Evolutionary conservation across 352 stramenopile species (phyloP), one percentile per base, ranked within the genome.

Genomic region (Pythium rhizo-oryzae): DNA sequence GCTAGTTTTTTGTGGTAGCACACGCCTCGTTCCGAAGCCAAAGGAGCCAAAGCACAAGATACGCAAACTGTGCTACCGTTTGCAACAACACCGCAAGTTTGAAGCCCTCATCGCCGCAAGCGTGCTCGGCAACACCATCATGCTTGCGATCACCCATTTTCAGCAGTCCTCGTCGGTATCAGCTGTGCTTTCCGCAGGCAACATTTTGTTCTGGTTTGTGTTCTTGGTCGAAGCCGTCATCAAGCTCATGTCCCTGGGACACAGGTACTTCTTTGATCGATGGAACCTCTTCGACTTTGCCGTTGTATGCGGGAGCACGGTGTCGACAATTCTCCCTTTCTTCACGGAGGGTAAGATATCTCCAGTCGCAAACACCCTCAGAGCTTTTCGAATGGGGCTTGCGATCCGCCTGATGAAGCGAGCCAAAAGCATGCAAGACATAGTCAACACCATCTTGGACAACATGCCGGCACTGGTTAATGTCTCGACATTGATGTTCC

Each of bases 201-300:
- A 85, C 53, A 53, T 82, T 23, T 37, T 89, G 15, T 92, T 92
- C 52, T 89, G 75, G 51, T 47, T 72, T 33, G 67, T 90, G 7
- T 92, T 93, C 43, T 61, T 81, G 12, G 13, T 90, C 2, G 86
- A 94, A 61, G 74, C 82, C 4, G 30, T 78, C 5, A 61, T 95
- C 66, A 94, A 95, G 62, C 6, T 93, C 7, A 62, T 89, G 62
- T 84, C 79, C 1, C 71, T 92, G 33, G 85, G 85, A 0, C 52
- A 62, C 18, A 61, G 64, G 28, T 96, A 96, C 53, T 80, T 91
- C 24, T n/a, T 43, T 8, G 77, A 91, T 62, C 53, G 58, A 0
- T 93, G 84, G 75, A 94, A 94, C 59, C 61, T 79, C 15, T 91
- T 95, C 47, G 87, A 94, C 70, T 87, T 87, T 65, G 50, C 75